Percentiles rank a stretch among this genome's conserved stretches.
Evolutionary conservation across 75 land plant genomes (phyloP).

Genomic region (Isoetes taiwanensis): DNA sequence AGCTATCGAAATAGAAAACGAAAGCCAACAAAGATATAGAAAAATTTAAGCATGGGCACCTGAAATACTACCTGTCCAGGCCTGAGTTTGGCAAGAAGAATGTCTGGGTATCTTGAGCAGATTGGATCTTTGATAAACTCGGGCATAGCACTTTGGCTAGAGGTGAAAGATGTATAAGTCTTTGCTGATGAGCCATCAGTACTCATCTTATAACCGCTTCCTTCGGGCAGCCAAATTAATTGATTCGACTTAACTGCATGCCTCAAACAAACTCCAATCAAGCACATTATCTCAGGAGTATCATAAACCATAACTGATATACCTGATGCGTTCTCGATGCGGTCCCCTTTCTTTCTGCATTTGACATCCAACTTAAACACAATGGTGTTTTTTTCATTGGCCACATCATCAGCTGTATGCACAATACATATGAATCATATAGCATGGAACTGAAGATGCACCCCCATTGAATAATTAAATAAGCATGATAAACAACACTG

Average conservation of each 20-base stretch:
- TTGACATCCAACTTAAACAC: slow-evolving; percentile 67
- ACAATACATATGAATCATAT: not conserved
- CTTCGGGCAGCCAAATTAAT: slow-evolving; percentile 73
- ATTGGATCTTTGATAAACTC: slow-evolving; percentile 42
- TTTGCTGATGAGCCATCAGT: slow-evolving; percentile 20
- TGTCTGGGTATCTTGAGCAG: slow-evolving; percentile 34
- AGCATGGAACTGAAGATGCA: not conserved
- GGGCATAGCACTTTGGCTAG: slow-evolving; percentile 57
- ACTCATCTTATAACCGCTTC: slow-evolving; percentile 46
- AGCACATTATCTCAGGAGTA: too few species aligned
- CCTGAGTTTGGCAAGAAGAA: slow-evolving; percentile 62
- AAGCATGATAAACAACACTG: not conserved
- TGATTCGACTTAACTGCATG: slow-evolving; percentile 60
- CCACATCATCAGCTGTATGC: slow-evolving; percentile 50
- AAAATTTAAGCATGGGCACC: too few species aligned
- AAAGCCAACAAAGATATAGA: too few species aligned
- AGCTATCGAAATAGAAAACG: too few species aligned
- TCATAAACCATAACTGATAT: too few species aligned
- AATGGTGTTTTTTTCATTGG: slow-evolving; percentile 87
- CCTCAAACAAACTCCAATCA: too few species aligned
- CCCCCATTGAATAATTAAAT: not conserved
- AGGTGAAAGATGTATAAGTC: slow-evolving; percentile 69
- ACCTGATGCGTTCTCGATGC: slow-evolving; percentile 36
- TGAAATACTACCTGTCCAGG: slow-evolving; percentile 68
- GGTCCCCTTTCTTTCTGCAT: slow-evolving; percentile 35